Evolutionary conservation across 2,329 filamentous ascomycete genomes (phyloP).

Genomic region (Aspergillus unguis): DNA sequence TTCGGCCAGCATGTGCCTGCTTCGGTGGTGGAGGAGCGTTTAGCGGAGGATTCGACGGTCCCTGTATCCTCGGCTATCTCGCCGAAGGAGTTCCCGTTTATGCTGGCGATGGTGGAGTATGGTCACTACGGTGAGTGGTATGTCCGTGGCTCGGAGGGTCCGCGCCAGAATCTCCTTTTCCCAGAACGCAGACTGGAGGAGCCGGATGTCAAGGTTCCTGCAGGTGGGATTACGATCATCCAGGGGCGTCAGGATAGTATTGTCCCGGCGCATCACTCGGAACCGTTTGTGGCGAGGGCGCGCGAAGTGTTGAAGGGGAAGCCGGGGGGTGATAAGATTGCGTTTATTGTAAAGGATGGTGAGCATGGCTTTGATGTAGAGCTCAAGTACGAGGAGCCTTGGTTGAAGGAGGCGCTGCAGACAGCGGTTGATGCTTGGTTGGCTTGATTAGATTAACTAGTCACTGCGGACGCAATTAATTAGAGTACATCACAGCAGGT

Average conservation of each 20-base stretch:
- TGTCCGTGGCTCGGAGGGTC: slow-evolving; percentile 16
- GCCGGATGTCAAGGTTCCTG: slow-evolving; percentile 23
- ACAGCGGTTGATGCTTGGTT: slow-evolving; percentile 28
- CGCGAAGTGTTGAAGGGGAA: slow-evolving; percentile 12
- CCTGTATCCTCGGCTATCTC: slow-evolving; percentile 16
- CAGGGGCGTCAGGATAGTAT: slow-evolving; percentile 35
- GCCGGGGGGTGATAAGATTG: slow-evolving; percentile 22
- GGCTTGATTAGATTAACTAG: slow-evolving; percentile 1
- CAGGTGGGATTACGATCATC: slow-evolving; percentile 31
- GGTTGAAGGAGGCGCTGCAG: slow-evolving; percentile 28
- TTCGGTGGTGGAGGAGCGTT: slow-evolving; percentile 15
- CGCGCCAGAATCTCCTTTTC: slow-evolving; percentile 19
- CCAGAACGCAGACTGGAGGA: slow-evolving; percentile 31
- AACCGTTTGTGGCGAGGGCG: slow-evolving; percentile 27
- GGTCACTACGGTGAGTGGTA: no score
- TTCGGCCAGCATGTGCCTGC: slow-evolving; percentile 16
- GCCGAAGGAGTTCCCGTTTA: slow-evolving; percentile 15
- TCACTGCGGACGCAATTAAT: background rate
- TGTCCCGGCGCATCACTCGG: slow-evolving; percentile 27
- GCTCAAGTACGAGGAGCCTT: slow-evolving; percentile 22
- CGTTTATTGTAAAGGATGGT: slow-evolving; percentile 28
- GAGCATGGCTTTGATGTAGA: slow-evolving; percentile 38
- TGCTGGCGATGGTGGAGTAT: no score
- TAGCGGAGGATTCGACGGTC: background rate
- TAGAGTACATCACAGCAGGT: background rate